phyloP scores from a whole-genome alignment of 2,329 filamentous ascomycete genomes.

The Dothideomycetidae sp. region DNA sequence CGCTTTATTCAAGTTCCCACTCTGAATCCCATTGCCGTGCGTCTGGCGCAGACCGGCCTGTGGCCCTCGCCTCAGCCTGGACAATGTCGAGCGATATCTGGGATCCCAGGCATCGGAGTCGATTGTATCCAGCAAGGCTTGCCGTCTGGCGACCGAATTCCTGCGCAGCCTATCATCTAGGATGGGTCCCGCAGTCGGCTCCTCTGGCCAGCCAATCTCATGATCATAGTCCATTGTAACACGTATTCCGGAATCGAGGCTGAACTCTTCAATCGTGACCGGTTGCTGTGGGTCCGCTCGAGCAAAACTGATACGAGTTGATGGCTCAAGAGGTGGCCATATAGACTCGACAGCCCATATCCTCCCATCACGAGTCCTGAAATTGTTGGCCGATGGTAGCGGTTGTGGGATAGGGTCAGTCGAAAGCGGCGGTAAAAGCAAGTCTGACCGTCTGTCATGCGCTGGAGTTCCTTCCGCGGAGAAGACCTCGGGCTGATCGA shows the following conservation, averaged over 20 bases:
- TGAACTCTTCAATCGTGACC: not conserved
- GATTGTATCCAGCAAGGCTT: not conserved
- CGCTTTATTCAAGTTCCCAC: not conserved
- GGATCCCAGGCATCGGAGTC: slow-evolving; percentile 10
- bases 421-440: not conserved
- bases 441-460: slow-evolving; percentile 6
- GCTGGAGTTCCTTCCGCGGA: slow-evolving; percentile 6
- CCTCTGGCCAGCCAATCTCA: slow-evolving; percentile 12
- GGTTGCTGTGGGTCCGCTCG: slow-evolving; percentile 1
- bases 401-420: slow-evolving; percentile 2
- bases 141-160: slow-evolving; percentile 7
- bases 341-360: slow-evolving; percentile 5
- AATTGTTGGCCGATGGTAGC: slow-evolving; percentile 3
- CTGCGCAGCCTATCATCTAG: slow-evolving; percentile 11
- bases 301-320: not conserved
- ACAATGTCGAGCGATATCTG: slow-evolving; percentile 6
- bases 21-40: not conserved
- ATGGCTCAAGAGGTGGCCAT: slow-evolving; percentile 11
- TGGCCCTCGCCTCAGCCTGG: slow-evolving; percentile 6
- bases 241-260: slow-evolving; percentile 6
- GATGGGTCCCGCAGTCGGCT: slow-evolving; percentile 10
- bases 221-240: slow-evolving; percentile 7
- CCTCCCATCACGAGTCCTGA: slow-evolving; percentile 3
- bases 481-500: slow-evolving; percentile 13
- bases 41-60: not conserved